phyloP scores from a whole-genome alignment of 805 yeast genomes.

The Zygotorulaspora florentina region DNA sequence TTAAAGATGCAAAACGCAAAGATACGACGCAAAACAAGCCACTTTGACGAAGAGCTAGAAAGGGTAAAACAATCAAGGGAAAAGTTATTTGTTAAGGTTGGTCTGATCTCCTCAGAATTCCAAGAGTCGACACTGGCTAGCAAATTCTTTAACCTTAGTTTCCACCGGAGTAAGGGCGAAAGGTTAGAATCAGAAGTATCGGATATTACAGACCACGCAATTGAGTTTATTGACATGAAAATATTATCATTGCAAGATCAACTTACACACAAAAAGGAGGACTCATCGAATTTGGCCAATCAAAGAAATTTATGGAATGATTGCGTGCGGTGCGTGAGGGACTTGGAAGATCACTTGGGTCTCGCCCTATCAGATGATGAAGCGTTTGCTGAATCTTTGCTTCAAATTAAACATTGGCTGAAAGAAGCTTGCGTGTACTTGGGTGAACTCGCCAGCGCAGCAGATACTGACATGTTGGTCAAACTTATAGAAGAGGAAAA shows the following conservation, averaged over 20 bases:
- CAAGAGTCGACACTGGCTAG: conserved; percentile 8
- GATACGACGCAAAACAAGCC: conserved; percentile 14
- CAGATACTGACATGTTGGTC: conserved; percentile 7
- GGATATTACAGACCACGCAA: conserved; percentile 20
- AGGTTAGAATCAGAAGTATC: conserved; percentile 8
- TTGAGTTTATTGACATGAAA: conserved; percentile 27
- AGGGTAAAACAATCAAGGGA: conserved; percentile 12
- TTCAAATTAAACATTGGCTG: conserved; percentile 9
- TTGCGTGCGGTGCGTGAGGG: conserved; percentile 15
- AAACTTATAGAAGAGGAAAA: conserved; percentile 20
- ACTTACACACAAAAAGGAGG: conserved; percentile 23
- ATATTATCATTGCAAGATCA: conserved; percentile 22
- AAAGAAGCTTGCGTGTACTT: conserved; percentile 8
- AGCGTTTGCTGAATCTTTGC: background rate
- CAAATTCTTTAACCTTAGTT: conserved; percentile 13
- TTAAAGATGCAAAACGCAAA: conserved; percentile 13
- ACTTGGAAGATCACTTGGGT: conserved; percentile 22
- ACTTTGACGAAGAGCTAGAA: conserved; percentile 14
- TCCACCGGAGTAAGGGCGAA: conserved; percentile 8
- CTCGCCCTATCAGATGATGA: conserved; percentile 6
- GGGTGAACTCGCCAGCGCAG: conserved; percentile 4
- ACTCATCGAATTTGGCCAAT: conserved; percentile 14
- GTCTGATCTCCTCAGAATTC: conserved; percentile 12
- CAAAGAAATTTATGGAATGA: conserved; percentile 26
- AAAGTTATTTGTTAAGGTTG: conserved; percentile 17